Conservation (phyloP, 2,329 filamentous ascomycete genomes). For the Aspergillus fumigatus region DNA sequence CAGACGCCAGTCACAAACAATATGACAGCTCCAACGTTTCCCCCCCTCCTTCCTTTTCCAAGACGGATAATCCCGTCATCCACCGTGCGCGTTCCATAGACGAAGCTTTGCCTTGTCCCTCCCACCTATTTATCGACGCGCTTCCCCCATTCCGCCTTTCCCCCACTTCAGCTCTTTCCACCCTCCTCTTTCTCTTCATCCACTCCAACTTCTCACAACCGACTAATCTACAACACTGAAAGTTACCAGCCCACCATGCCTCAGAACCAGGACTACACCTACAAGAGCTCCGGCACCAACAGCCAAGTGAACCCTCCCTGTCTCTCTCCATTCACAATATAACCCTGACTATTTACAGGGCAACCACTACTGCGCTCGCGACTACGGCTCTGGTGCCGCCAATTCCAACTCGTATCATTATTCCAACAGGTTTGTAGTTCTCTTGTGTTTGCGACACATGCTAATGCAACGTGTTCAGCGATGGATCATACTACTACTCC, state of each 20-base stretch:
- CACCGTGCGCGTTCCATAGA: too few species aligned
- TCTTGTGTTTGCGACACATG: not conserved
- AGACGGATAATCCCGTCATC: too few species aligned
- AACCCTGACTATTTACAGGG: constrained; percentile 44
- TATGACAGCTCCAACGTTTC: too few species aligned
- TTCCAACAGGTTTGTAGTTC: constrained; percentile 53
- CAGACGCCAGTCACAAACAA: too few species aligned
- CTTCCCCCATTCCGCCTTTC: not conserved
- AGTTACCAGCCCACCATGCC: not conserved
- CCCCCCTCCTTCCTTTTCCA: too few species aligned
- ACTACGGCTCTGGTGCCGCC: constrained; percentile 54
- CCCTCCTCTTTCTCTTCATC: not conserved
- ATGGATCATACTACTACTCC: constrained; percentile 70
- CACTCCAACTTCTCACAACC: not conserved
- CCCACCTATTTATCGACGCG: too few species aligned
- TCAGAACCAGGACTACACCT: constrained; percentile 29
- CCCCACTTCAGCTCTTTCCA: not conserved
- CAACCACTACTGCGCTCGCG: constrained; percentile 63
- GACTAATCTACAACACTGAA: not conserved
- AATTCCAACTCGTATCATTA: constrained; percentile 60
- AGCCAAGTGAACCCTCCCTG: constrained; percentile 46
- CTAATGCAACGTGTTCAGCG: constrained; percentile 25
- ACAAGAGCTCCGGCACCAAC: constrained; percentile 55
- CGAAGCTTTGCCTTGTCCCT: too few species aligned
- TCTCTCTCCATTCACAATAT: not conserved